Evolutionary conservation across 1,284 basidiomycete genomes (phyloP).

Genomic region (Xerocomus nothofagi): DNA sequence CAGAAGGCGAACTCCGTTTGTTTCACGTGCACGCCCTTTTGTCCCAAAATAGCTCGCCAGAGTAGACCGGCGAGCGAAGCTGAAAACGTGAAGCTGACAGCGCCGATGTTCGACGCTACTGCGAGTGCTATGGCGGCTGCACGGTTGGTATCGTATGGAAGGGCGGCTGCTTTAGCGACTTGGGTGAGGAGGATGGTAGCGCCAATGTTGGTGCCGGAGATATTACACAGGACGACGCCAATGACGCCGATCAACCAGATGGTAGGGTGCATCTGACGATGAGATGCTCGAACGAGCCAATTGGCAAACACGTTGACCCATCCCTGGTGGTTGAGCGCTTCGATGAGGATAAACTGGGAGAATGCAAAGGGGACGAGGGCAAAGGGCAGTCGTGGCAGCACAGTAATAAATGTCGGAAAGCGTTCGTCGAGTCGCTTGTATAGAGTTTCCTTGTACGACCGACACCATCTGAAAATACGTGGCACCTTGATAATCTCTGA

Average conservation of each 20-base stretch:
- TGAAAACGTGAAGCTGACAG: slow-evolving; percentile 88
- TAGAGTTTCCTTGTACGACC: slow-evolving; percentile 21
- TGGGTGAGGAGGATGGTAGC: slow-evolving; percentile 88
- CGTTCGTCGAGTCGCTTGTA: slow-evolving; percentile 34
- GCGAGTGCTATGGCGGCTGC: slow-evolving; percentile 64
- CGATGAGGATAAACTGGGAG: slow-evolving; percentile 93
- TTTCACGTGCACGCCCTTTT: slow-evolving; percentile 76
- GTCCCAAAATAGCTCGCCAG: slow-evolving; percentile 78
- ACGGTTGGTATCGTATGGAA: slow-evolving; percentile 28
- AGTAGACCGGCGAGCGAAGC: slow-evolving; percentile 89
- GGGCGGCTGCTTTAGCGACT: slow-evolving; percentile 38
- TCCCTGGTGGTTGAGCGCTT: slow-evolving; percentile 80
- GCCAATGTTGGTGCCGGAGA: slow-evolving; percentile 94
- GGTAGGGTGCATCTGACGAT: slow-evolving; percentile 46
- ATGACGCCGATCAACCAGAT: slow-evolving; percentile 59
- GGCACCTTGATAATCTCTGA: slow-evolving; percentile 3
- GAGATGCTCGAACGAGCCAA: slow-evolving; percentile 61
- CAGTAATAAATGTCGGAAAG: slow-evolving; percentile 77
- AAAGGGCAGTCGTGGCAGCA: slow-evolving; percentile 74
- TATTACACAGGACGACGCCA: slow-evolving; percentile 81
- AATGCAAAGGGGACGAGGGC: slow-evolving; percentile 91
- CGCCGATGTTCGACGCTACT: slow-evolving; percentile 87
- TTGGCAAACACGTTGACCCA: slow-evolving; percentile 87
- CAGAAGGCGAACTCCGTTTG: slow-evolving; percentile 70
- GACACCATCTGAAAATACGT: slow-evolving; percentile 13